A percentile compares a stretch with the other conserved stretches of the same genome.
These are phyloP conservation scores for Pulveroboletus sp. DNA, from an alignment of 768 basidiomycete species.

Conservation along the genomic window DNA sequence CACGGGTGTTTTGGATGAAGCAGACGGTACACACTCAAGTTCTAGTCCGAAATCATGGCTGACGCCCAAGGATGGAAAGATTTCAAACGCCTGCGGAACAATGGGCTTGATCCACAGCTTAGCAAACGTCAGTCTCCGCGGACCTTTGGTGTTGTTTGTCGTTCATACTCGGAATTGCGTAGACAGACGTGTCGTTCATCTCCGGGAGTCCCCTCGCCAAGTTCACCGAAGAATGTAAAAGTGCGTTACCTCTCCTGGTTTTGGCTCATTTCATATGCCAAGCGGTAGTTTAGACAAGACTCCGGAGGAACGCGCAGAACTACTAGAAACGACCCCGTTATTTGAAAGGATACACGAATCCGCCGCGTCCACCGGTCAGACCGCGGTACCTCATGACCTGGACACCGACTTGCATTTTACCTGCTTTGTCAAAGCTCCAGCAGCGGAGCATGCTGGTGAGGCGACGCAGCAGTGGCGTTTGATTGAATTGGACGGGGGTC, in stretches of 20 bases:
- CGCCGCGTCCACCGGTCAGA: constrained; percentile 67
- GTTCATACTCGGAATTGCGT: constrained; percentile 1
- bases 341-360: constrained; percentile 76
- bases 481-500: constrained; percentile 80
- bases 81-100: constrained; percentile 82
- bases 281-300: constrained; percentile 46
- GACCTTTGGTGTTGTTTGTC: background rate
- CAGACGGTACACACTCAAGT: constrained; percentile 59
- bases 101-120: constrained; percentile 83
- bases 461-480: constrained; percentile 40
- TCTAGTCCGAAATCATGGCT: background rate
- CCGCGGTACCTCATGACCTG: constrained; percentile 53
- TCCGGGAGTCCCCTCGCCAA: constrained; percentile 57
- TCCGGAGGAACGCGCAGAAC: constrained; percentile 66
- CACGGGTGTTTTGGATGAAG: constrained; percentile 79
- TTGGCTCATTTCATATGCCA: background rate
- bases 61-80: constrained; percentile 38
- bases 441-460: constrained; percentile 22
- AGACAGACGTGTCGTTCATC: constrained; percentile 55
- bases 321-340: constrained; percentile 70
- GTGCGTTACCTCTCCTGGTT: constrained; percentile 30
- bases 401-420: constrained; percentile 84
- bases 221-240: constrained; percentile 62
- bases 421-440: constrained; percentile 72
- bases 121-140: constrained; percentile 55